A percentile compares a stretch with the other conserved stretches of the same genome.
Evolutionary conservation across 345 rosid genomes (phyloP).

Genomic region (Punica granatum): DNA sequence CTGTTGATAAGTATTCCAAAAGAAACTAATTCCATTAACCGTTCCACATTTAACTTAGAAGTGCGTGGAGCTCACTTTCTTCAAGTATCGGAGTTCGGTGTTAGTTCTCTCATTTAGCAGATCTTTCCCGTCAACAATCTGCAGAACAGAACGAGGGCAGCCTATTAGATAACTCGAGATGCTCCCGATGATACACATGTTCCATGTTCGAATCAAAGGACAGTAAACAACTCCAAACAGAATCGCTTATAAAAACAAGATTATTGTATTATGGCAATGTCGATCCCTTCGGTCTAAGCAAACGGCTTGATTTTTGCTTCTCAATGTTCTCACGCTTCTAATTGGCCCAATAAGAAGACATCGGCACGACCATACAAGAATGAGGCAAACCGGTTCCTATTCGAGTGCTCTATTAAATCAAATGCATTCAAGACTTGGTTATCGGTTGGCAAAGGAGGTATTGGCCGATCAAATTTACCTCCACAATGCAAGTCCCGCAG

Average conservation of each 20-base stretch:
- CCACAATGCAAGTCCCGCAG: constrained; percentile 92
- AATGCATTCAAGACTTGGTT: no score
- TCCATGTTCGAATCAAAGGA: not conserved
- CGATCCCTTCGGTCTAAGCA: no score
- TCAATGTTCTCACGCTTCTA: no score
- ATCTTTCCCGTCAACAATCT: constrained; percentile 70
- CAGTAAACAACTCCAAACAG: not conserved
- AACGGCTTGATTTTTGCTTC: no score
- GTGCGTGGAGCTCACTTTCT: constrained; percentile 37
- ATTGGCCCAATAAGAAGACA: no score
- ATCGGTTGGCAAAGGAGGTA: no score
- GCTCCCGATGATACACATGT: not conserved
- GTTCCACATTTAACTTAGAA: not conserved
- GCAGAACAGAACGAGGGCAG: constrained; percentile 11
- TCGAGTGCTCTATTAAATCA: no score
- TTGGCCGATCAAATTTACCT: constrained; percentile 35
- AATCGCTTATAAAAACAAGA: not conserved
- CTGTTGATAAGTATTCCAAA: no score
- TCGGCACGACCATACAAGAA: no score
- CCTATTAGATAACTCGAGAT: not conserved
- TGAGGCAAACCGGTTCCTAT: no score
- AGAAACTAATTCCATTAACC: not conserved
- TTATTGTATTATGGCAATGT: not conserved
- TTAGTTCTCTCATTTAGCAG: constrained; percentile 75
- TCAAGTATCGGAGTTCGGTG: constrained; percentile 52